phyloP scores from a whole-genome alignment of 176 grass and related monocot genomes.

The Ananas comosus region DNA sequence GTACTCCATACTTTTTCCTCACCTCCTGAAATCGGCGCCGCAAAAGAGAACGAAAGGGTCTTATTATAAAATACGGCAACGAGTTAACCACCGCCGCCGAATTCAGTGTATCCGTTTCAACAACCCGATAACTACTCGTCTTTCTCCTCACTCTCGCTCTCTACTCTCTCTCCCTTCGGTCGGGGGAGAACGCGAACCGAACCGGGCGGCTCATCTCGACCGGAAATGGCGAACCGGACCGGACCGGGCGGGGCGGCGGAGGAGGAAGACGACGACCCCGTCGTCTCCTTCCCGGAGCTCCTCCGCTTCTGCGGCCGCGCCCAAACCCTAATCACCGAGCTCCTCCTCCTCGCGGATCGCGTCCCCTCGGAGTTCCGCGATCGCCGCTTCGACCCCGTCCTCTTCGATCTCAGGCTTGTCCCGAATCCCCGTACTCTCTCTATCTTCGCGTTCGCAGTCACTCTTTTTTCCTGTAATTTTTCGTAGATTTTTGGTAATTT shows the following conservation, averaged over 20 bases:
- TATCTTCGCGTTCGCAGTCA: neutral
- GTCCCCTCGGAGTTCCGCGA: conserved; percentile 41
- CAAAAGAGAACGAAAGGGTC: no score
- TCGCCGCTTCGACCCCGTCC: conserved; percentile 43
- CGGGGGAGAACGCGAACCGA: neutral
- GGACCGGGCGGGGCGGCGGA: conserved; percentile 1
- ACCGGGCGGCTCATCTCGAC: neutral
- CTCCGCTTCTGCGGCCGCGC: conserved; percentile 56
- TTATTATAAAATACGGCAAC: no score
- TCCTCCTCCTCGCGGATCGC: conserved; percentile 49
- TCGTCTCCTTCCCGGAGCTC: conserved; percentile 38
- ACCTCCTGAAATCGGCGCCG: no score
- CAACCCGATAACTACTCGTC: neutral
- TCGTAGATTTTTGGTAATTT: neutral
- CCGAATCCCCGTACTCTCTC: neutral
- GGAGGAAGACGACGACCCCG: conserved; percentile 11
- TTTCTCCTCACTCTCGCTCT: neutral
- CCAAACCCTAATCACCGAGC: conserved; percentile 53
- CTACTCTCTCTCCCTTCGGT: neutral
- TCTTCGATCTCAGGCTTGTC: conserved; percentile 61
- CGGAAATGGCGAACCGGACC: neutral
- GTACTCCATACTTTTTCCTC: no score
- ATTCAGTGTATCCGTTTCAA: no score
- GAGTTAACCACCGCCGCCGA: no score
- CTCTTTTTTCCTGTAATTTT: neutral